Conservation (phyloP, 2,329 filamentous ascomycete genomes). For the Arthrobotrys musiformis region DNA sequence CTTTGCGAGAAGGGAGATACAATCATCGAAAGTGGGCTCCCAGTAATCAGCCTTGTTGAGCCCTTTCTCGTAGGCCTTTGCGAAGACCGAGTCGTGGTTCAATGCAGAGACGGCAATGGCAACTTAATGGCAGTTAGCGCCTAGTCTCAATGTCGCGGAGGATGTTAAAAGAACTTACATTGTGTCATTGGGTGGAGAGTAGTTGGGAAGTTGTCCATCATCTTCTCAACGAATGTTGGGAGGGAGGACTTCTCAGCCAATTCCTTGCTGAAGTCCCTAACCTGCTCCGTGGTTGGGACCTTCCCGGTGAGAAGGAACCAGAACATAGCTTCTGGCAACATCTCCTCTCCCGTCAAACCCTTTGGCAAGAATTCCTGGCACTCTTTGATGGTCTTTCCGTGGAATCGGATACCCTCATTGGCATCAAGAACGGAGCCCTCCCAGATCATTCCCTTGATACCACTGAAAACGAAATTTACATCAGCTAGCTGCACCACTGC, state of each 20-base stretch:
- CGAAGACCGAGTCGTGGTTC: conserved; percentile 93
- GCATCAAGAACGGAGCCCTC: conserved; percentile 96
- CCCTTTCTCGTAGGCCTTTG: conserved; percentile 89
- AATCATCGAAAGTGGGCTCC: conserved; percentile 97
- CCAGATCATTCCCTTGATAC: conserved; percentile 98
- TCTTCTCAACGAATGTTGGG: conserved; percentile 82
- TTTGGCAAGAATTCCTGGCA: conserved; percentile 94
- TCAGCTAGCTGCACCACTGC: neutral
- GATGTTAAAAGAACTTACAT: conserved; percentile 62
- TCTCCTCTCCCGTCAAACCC: conserved; percentile 89
- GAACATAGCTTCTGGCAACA: conserved; percentile 99
- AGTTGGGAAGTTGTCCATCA: conserved; percentile 88
- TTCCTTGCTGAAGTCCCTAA: conserved; percentile 83
- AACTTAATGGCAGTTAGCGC: conserved; percentile 63
- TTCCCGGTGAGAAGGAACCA: conserved; percentile 96
- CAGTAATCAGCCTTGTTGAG: conserved; percentile 97
- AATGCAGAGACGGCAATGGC: conserved; percentile 94
- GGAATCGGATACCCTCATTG: conserved; percentile 97
- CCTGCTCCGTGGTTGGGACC: conserved; percentile 83
- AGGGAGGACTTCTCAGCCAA: conserved; percentile 86
- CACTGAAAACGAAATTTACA: conserved; percentile 64
- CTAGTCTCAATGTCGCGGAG: neutral
- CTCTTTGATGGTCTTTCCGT: conserved; percentile 97
- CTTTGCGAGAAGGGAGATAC: conserved; percentile 92
- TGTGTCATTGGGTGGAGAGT: conserved; percentile 98